Evolutionary conservation across 2,329 filamentous ascomycete species (phyloP), one percentile per base, ranked within the genome.

Genomic region (Cercospora zeae-maydis): DNA sequence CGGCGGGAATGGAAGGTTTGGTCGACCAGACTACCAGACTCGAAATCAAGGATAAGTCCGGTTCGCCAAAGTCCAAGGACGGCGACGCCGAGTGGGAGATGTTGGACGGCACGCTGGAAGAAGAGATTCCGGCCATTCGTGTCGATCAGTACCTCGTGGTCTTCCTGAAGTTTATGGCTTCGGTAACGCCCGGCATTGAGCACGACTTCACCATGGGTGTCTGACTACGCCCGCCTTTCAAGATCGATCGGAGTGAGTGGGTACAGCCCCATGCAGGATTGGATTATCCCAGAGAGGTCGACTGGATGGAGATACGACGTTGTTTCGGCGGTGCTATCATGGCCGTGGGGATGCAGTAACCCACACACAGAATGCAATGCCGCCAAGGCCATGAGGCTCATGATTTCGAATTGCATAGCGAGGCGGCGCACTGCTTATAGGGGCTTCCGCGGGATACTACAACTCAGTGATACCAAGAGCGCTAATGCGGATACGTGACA

Each of bases 171-270:
- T 90, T 90, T 74, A 82, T 82, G 80, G 80, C 80, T 69, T 78
- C 81, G 71, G 95, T 99, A 49, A 98, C 93, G 14, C 95, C 95
- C 5, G 93, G 93, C 53, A 98, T 99, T 77, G 93, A 98, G 79
- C 92, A 97, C 77, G 93, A 98, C 76, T 97, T 96, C 76, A 98
- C 93, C 0, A 97, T 97, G 92, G 91, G 92, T 5, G 88, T 96
- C 39, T 96, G 82, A 82, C 68, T 63, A 67, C 66, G 61, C 66
- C 66, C 70, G 63, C 62, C 24, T 16, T 39, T 36, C 11, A 62
- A 61, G 21, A 9, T 59, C 30, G 61, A 57, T 13, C 53, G 58
- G 42, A 61, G 16, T 10, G 69, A 71, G 42, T 73, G 68, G 68
- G 47, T 66, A n/a, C 64, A 59, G 21, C 63, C 73, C n/a, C 58